Evolutionary conservation across 805 yeast species (phyloP).

Genomic region (Jamesozyma hellenica): DNA sequence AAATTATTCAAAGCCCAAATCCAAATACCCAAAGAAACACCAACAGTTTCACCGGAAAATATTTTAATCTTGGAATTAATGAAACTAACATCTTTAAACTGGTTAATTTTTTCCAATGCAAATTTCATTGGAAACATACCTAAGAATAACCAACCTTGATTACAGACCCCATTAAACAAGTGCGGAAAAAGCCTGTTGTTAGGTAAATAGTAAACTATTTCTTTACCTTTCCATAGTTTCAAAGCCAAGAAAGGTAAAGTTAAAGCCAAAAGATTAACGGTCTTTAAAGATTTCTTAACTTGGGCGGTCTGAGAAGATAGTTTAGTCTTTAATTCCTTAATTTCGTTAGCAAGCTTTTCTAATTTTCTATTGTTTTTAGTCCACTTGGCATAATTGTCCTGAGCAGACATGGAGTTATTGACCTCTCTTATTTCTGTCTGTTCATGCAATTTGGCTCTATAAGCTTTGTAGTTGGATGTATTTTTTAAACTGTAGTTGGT

Average conservation of each 20-base stretch:
- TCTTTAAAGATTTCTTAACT: conserved; percentile 10
- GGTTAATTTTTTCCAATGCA: not conserved
- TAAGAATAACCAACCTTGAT: conserved; percentile 26
- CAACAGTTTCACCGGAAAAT: conserved; percentile 6
- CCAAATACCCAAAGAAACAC: conserved; percentile 30
- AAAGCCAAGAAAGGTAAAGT: conserved; percentile 26
- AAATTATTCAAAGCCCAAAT: conserved; percentile 27
- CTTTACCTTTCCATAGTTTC: conserved; percentile 28
- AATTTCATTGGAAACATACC: conserved; percentile 22
- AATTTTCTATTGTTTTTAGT: conserved; percentile 74
- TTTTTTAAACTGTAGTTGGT: conserved; percentile 5
- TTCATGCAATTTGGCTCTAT: conserved; percentile 33
- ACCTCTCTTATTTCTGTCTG: conserved; percentile 40
- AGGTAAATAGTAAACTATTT: conserved; percentile 23
- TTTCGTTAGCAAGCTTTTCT: conserved; percentile 46
- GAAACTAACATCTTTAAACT: not conserved
- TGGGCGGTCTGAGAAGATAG: conserved; percentile 21
- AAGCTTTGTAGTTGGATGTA: conserved; percentile 22
- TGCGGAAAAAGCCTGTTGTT: conserved; percentile 23
- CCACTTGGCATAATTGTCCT: conserved; percentile 94
- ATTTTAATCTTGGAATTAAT: conserved; percentile 1
- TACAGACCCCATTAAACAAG: conserved; percentile 22
- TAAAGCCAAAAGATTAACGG: conserved; percentile 16
- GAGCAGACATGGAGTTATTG: conserved; percentile 62
- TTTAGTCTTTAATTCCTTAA: conserved; percentile 34